Evolutionary conservation across 257 asterid species (phyloP).

Genomic region (Verbena officinalis): DNA sequence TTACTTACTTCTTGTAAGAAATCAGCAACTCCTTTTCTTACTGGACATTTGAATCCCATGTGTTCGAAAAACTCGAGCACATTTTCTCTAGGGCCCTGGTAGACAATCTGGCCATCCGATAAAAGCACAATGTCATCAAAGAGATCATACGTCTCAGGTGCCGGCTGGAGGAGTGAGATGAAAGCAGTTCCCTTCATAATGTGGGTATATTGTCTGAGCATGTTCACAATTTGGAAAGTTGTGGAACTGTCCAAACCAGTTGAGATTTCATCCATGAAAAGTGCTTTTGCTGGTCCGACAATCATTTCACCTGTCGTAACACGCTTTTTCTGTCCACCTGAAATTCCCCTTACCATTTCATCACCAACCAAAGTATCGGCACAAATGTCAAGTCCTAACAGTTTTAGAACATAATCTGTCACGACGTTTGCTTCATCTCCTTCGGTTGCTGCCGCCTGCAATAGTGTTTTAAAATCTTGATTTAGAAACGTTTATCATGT

Average conservation of each 20-base stretch:
- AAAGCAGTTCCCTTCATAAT: constrained; percentile 47
- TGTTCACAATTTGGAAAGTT: constrained; percentile 40
- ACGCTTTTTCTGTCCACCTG: constrained; percentile 55
- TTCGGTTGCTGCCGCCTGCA: constrained; percentile 47
- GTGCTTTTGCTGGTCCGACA: constrained; percentile 51
- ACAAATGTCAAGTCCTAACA: constrained; percentile 50
- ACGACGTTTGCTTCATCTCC: constrained; percentile 44
- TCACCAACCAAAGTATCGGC: constrained; percentile 52
- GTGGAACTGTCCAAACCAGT: constrained; percentile 56
- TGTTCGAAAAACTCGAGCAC: constrained; percentile 45
- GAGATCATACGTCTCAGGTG: constrained; percentile 50
- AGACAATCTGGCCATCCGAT: constrained; percentile 44
- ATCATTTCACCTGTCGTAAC: constrained; percentile 58
- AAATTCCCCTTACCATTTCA: constrained; percentile 45
- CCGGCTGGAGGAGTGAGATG: constrained; percentile 53
- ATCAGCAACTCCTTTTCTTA: constrained; percentile 52
- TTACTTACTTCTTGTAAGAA: constrained; percentile 50
- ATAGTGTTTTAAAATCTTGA: not conserved
- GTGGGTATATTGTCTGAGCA: constrained; percentile 40
- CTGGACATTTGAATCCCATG: constrained; percentile 54
- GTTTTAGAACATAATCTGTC: constrained; percentile 43
- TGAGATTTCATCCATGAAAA: constrained; percentile 55
- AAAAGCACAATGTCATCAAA: constrained; percentile 49
- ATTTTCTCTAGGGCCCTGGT: constrained; percentile 43
- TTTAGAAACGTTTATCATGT: not conserved